Evolutionary conservation across 2,329 filamentous ascomycete genomes (phyloP), one percentile per base, ranked within the genome.

Genomic region (Fonsecaea pedrosoi): DNA sequence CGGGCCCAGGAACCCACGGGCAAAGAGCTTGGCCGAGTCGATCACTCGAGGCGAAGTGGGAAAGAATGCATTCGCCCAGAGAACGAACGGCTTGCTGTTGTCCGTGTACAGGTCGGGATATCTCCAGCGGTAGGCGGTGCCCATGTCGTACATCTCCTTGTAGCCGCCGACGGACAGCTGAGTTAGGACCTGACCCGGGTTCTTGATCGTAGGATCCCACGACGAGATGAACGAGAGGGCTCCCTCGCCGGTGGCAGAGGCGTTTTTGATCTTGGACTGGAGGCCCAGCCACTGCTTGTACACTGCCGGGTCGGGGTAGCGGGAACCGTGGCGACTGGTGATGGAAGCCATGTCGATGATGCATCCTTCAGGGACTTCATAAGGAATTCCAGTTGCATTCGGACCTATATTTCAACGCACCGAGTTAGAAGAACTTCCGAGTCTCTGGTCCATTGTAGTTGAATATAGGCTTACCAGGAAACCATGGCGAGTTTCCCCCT

Each of bases 271-370:
- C 82, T 88, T 70, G 2, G 72, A 45, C 18, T 72, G 70, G 50
- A 82, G 73, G 10, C 72, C 72, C 2, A 74, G 70, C 88, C 88
- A 90, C 54, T 82, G 81, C 4, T 79, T 77, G 67, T 89, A 89
- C 4, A 88, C 86, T 3, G 87, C 86, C 0, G 77, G 77, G 69
- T 90, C 88, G 0, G 88, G 88, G 71, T 85, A 90, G 30, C 88
- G 81, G 32, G 85, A 88, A 8, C 87, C 88, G 76, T 90, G 88
- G 12, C 88, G 83, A 1, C 82, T 81, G 40, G 87, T 78, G 68
- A 87, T 89, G 4, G 85, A 85, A 2, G 84, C 87, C 71, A 87
- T 83, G 66, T 90, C 86, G 3, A 90, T 83, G 9, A 77, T 78
- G 74, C 88, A 90, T 53, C 82, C 80, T 1, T 83, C 79, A 0